Percentiles rank a stretch among this genome's conserved stretches.
Conservation (phyloP, 2,329 filamentous ascomycete species). For the Lachnellula cervina region DNA sequence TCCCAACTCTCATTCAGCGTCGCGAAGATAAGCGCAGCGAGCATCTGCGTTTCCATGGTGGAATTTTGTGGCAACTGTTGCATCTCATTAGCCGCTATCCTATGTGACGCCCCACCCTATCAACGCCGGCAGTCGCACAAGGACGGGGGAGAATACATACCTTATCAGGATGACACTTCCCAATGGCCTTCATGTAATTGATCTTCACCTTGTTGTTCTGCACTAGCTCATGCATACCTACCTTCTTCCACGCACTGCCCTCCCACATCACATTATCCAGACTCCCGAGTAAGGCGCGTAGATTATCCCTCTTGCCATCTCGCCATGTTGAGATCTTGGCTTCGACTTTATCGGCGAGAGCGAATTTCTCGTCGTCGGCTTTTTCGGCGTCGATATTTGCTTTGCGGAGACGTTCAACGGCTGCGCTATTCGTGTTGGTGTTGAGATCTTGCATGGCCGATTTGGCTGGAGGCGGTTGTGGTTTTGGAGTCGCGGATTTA, state of each 20-base stretch:
- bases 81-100: not conserved
- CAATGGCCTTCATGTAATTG: conserved; percentile 98
- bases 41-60: conserved; percentile 59
- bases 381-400: conserved; percentile 82
- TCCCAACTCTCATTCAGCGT: conserved; percentile 70
- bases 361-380: conserved; percentile 90
- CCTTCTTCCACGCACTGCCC: conserved; percentile 91
- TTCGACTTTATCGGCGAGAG: conserved; percentile 79
- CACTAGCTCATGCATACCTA: conserved; percentile 88
- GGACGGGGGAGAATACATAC: conserved; percentile 50
- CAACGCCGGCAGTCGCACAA: not conserved
- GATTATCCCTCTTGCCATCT: conserved; percentile 86
- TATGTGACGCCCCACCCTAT: not conserved
- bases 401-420: conserved; percentile 74
- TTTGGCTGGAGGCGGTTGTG: conserved; percentile 32
- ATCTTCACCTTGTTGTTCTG: conserved; percentile 95
- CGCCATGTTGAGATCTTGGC: conserved; percentile 76
- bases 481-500: conserved; percentile 41
- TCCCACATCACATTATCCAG: conserved; percentile 89
- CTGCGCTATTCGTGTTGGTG: conserved; percentile 51
- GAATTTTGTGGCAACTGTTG: conserved; percentile 58
- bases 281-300: conserved; percentile 81
- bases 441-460: conserved; percentile 40
- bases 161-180: conserved; percentile 98
- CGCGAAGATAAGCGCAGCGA: conserved; percentile 61